Evolutionary conservation across 306 rosid species (phyloP).

Genomic region (Quercus aquifolioides): DNA sequence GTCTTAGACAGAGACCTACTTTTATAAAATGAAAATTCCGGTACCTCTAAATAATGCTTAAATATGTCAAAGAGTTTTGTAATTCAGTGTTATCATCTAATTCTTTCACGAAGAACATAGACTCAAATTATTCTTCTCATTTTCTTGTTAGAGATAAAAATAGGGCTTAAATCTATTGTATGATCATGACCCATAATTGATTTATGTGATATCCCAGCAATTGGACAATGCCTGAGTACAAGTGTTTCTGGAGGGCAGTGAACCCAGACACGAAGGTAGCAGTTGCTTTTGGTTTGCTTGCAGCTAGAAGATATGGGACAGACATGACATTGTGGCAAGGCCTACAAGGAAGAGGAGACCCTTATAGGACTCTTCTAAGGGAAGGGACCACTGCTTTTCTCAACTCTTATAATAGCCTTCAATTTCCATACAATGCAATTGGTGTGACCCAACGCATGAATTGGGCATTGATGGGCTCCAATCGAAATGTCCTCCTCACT

Average conservation of each 20-base stretch:
- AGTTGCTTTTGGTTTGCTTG: constrained; percentile 56
- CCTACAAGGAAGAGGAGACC: constrained; percentile 77
- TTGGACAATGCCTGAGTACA: constrained; percentile 66
- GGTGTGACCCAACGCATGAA: constrained; percentile 51
- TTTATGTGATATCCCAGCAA: constrained; percentile 31
- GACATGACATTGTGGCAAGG: constrained; percentile 77
- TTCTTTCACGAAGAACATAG: too few species aligned
- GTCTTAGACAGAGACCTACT: too few species aligned
- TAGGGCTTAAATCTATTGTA: background rate
- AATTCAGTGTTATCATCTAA: too few species aligned
- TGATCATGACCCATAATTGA: background rate
- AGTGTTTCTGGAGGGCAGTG: constrained; percentile 81
- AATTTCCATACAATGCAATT: constrained; percentile 54
- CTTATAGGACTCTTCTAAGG: constrained; percentile 70
- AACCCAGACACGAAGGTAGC: constrained; percentile 69
- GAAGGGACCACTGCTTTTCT: constrained; percentile 75
- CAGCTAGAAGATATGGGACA: constrained; percentile 63
- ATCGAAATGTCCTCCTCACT: constrained; percentile 45
- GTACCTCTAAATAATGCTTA: too few species aligned
- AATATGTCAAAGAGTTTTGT: too few species aligned
- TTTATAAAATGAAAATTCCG: too few species aligned
- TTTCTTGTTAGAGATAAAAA: too few species aligned
- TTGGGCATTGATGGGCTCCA: constrained; percentile 67
- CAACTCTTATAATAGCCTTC: constrained; percentile 67
- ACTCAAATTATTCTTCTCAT: too few species aligned